phyloP scores from a whole-genome alignment of 192 early-diverging fungal genomes.

The Gigaspora rosea region DNA sequence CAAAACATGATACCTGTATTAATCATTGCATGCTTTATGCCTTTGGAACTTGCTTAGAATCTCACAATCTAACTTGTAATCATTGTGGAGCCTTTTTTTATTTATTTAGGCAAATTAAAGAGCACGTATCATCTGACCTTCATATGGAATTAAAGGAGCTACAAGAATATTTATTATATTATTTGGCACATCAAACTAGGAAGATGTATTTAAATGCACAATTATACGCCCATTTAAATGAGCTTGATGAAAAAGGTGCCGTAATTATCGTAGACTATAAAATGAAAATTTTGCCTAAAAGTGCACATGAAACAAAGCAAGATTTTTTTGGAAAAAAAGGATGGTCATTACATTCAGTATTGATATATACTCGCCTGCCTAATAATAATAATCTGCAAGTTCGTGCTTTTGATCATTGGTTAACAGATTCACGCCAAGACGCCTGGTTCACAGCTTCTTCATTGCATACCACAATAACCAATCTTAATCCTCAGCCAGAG shows the following conservation, averaged over 20 bases:
- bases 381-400: background rate
- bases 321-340: conserved; percentile 15
- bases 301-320: background rate
- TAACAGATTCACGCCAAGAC: conserved; percentile 1
- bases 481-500: background rate
- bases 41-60: background rate
- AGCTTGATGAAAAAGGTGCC: background rate
- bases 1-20: background rate
- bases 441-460: conserved; percentile 8
- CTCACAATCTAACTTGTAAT: background rate
- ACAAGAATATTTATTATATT: conserved; percentile 5
- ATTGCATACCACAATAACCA: background rate
- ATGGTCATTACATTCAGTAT: conserved; percentile 1
- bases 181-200: background rate
- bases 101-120: background rate
- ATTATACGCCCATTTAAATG: background rate
- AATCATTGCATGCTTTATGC: conserved; percentile 1
- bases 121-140: background rate
- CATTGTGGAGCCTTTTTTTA: background rate
- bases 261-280: background rate
- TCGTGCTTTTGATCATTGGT: conserved; percentile 5
- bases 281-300: conserved; percentile 14
- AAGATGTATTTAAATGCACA: conserved; percentile 1
- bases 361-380: background rate
- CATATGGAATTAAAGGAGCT: background rate